These are phyloP conservation scores for Catunica adiposa DNA, from an alignment of 2,329 filamentous ascomycete genomes.

Conservation along the genomic window DNA sequence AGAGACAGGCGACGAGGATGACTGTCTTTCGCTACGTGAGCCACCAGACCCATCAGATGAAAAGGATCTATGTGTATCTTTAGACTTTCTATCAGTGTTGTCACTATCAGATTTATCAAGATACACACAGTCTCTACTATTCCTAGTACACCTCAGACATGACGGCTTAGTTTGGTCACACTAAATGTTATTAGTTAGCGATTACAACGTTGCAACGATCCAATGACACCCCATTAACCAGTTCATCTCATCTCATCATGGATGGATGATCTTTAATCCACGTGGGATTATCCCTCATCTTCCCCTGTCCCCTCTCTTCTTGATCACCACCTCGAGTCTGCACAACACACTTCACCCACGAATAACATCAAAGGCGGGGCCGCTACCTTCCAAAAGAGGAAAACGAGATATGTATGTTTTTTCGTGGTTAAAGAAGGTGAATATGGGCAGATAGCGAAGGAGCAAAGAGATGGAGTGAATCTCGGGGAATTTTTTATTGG, in stretches of 20 bases:
- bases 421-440: not conserved
- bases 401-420: slow-evolving; percentile 1
- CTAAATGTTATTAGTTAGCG: slow-evolving; percentile 6
- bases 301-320: no score
- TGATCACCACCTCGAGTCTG: no score
- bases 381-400: not conserved
- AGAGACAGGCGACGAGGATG: not conserved
- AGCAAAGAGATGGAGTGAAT: not conserved
- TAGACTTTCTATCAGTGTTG: not conserved
- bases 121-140: slow-evolving; percentile 15
- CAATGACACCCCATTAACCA: no score
- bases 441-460: not conserved
- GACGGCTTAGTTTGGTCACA: slow-evolving; percentile 17
- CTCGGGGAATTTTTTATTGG: not conserved
- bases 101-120: not conserved
- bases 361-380: slow-evolving; percentile 5
- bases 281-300: no score
- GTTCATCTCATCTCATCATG: not conserved
- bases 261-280: no score
- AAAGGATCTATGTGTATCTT: not conserved
- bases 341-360: not conserved
- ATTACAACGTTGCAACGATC: no score
- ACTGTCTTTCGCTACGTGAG: not conserved
- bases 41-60: not conserved
- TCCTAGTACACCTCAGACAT: slow-evolving; percentile 17